A percentile compares a stretch with the other conserved stretches of the same genome.
Conservation (phyloP, 2,329 filamentous ascomycete species). For the Fusarium solani-melongenae region DNA sequence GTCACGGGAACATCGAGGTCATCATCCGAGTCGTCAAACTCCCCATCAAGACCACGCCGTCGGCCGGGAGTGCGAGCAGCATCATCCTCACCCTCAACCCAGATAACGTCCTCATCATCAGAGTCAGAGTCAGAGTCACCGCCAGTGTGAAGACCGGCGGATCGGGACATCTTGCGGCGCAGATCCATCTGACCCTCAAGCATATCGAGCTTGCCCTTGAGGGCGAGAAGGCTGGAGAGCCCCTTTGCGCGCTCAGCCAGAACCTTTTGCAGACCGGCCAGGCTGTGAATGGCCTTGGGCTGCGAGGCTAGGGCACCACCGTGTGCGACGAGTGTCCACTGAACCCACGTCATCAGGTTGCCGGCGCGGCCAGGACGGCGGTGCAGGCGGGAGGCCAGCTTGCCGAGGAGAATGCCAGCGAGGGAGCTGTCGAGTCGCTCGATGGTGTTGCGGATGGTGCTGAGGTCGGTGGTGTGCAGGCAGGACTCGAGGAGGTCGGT, state of each 20-base stretch:
- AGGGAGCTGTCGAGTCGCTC: conserved; percentile 88
- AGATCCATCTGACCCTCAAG: conserved; percentile 89
- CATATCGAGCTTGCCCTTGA: conserved; percentile 97
- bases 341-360: conserved; percentile 92
- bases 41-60: conserved; percentile 50
- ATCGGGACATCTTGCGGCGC: conserved; percentile 74
- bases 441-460: conserved; percentile 87
- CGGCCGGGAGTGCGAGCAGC: conserved; percentile 63
- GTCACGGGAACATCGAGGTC: conserved; percentile 68
- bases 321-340: conserved; percentile 93
- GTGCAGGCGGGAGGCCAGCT: conserved; percentile 88
- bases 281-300: conserved; percentile 81
- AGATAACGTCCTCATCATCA: conserved; percentile 79
- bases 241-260: conserved; percentile 87
- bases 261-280: conserved; percentile 85
- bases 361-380: conserved; percentile 89
- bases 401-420: conserved; percentile 81
- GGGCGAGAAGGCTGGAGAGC: conserved; percentile 81
- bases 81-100: conserved; percentile 87
- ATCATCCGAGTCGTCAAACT: conserved; percentile 60
- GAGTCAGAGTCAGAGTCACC: conserved; percentile 62
- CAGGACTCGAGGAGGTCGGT: conserved; percentile 90
- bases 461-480: conserved; percentile 80
- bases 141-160: conserved; percentile 53
- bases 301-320: conserved; percentile 91